These are phyloP conservation scores for Pachysolen tannophilus DNA, from an alignment of 805 yeast genomes.

Conservation along the genomic window DNA sequence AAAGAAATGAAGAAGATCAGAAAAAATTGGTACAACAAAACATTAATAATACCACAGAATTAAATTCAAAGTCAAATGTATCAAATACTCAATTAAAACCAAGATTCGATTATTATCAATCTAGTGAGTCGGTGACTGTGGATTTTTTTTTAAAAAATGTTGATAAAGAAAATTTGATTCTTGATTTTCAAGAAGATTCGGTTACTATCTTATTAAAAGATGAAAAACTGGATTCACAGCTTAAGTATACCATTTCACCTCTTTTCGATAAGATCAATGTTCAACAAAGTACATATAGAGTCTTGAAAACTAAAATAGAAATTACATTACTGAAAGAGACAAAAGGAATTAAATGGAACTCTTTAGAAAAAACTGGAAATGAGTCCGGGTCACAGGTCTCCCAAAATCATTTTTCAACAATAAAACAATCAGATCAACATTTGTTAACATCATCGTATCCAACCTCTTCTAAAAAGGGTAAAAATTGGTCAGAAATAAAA, in stretches of 20 bases:
- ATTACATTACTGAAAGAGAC: constrained; percentile 43
- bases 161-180: constrained; percentile 35
- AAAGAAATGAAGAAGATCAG: no score
- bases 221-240: constrained; percentile 31
- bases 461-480: constrained; percentile 49
- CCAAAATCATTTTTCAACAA: constrained; percentile 4
- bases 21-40: no score
- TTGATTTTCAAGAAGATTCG: constrained; percentile 33
- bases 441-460: constrained; percentile 37
- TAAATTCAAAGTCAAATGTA: no score
- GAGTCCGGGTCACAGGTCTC: constrained; percentile 7
- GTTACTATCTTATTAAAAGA: no score
- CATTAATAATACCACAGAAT: no score
- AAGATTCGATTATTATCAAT: constrained; percentile 72
- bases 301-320: constrained; percentile 73
- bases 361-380: constrained; percentile 30
- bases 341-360: constrained; percentile 41
- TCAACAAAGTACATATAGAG: constrained; percentile 32
- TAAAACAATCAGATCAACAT: constrained; percentile 1
- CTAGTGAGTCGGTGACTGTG: constrained; percentile 44
- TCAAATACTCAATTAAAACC: constrained; percentile 28
- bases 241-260: constrained; percentile 48
- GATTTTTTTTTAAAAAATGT: constrained; percentile 67
- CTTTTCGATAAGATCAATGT: constrained; percentile 44
- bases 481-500: constrained; percentile 61